Base-by-base conservation (phyloP, 805 yeast genomes). In the Schwanniomyces sp. region DNA sequence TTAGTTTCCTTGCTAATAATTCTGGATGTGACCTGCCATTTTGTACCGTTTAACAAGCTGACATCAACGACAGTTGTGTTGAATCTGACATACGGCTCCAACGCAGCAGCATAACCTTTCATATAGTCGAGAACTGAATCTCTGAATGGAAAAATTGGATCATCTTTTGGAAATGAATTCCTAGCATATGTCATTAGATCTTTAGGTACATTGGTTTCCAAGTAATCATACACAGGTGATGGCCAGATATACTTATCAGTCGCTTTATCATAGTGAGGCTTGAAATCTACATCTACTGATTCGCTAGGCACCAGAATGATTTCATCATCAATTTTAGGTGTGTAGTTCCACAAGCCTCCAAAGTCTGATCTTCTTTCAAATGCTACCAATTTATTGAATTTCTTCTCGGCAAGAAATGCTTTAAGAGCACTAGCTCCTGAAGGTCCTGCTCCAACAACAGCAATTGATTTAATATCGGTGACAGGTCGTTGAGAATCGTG, bases 321-420 rank as follows among this genome's bases (percentile, higher is more conserved):
- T 14, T 52, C 34, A 18, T 44, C 50, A n/a, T 56, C 69, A 17
- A 57, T 58, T 34, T 52, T 55, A 43, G 57, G 69, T 43, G 70
- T 72, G 57, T 80, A 85, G 58, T 81, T 78, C 95, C 95, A 88
- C 9, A 87, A 67, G 0, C 95, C 95, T n/a, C 94, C 94, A n/a
- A 76, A 62, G 16, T 62, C 62, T 4, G 66, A 50, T 50, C 85
- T 74, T 42, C 76, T 71, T 50, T 86, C 94, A 58, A 75, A 85
- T 2, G 84, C 72, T 21, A 75, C 76, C 40, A 86, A 69, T 40
- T 63, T 56, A 5, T 66, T 52, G 77, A 78, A 4, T 25, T 24
- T 28, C 12, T 42, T 34, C 14, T 44, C 39, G 18, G 40, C 28
- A 4, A 73, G 51, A 7, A 76, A 53, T 0, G 69, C 43, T 39